Percentiles rank a stretch among this genome's conserved stretches.
Evolutionary conservation across 1,284 basidiomycete genomes (phyloP).

Genomic region (Pseudozyma flocculosa): DNA sequence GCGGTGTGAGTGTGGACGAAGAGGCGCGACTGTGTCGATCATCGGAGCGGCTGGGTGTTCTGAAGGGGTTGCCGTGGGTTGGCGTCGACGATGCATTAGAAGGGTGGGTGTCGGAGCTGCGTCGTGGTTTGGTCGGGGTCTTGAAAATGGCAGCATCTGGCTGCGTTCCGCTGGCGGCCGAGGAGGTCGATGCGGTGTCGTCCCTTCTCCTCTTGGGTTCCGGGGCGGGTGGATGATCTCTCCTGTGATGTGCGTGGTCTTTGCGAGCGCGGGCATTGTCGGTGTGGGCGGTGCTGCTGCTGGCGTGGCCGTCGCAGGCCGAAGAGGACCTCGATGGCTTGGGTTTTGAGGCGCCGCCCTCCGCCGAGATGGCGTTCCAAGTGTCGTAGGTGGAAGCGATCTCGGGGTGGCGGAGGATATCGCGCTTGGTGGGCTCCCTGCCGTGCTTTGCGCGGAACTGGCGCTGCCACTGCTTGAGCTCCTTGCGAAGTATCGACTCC

Average conservation of each 20-base stretch:
- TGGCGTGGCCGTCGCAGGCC: not conserved
- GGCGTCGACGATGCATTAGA: conserved; percentile 6
- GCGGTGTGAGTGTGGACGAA: no score
- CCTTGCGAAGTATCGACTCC: conserved; percentile 32
- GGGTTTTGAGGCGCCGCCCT: conserved; percentile 1
- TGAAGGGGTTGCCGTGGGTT: conserved; percentile 21
- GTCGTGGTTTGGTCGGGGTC: conserved; percentile 18
- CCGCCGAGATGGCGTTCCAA: conserved; percentile 40
- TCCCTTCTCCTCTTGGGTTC: not conserved
- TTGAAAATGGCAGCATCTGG: conserved; percentile 3
- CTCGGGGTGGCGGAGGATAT: conserved; percentile 37
- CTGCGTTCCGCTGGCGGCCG: no score
- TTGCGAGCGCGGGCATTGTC: not conserved
- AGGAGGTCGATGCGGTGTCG: no score
- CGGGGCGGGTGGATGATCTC: not conserved
- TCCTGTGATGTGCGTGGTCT: not conserved
- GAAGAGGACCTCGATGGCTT: not conserved
- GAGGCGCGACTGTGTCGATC: no score
- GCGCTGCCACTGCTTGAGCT: conserved; percentile 39
- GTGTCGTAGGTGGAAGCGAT: conserved; percentile 45
- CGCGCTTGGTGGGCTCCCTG: conserved; percentile 43
- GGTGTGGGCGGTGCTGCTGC: not conserved
- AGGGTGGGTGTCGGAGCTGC: conserved; percentile 1
- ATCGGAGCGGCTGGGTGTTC: conserved; percentile 17
- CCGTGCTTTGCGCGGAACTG: conserved; percentile 33